Base-by-base conservation (phyloP, 2,329 filamentous ascomycete genomes). In the Cladosporium sp. region DNA sequence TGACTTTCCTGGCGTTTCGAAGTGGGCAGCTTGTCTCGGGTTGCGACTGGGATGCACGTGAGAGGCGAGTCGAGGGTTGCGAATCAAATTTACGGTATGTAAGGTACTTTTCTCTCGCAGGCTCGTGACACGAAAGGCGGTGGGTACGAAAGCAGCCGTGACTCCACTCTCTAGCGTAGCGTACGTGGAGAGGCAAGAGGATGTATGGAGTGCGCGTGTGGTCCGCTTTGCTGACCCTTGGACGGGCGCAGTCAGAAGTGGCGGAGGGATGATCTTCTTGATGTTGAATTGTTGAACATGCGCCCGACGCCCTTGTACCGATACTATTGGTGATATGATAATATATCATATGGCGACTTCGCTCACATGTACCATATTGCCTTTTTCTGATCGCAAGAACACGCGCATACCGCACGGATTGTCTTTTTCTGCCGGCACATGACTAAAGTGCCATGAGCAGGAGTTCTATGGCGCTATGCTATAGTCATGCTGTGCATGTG, bases 161-260 rank as follows among this genome's bases (percentile, higher is more conserved):
- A 15, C 11, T 35, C 32, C 32, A 35, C 32, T n/a, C 32, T 35
- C n/a, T 35, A n/a, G 22, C 5, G 5, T 27, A 5, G 4, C 4
- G 22, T 9, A 9, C 22, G 22, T 27, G 22, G 9, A 9, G 5
- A 4, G 9, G 22, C 9, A 27, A 27, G 45, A 40, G 45, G 45
- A 48, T n/a, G n/a, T n/a, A n/a, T n/a, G 45, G 45, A 48, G 45
- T 48, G 45, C 45, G 45, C 36, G 45, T 48, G 45, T 40, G 45
- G 45, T 25, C 45, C 45, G 36, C 45, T 48, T 9, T 27, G 22
- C 9, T 9, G 22, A n/a, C n/a, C n/a, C n/a, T n/a, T n/a, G n/a
- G n/a, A n/a, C n/a, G n/a, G n/a, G n/a, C n/a, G n/a, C n/a, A n/a
- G n/a, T n/a, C n/a, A n/a, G n/a, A n/a, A n/a, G n/a, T n/a, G n/a